phyloP scores from a whole-genome alignment of 1,139 yeast genomes.

The Citeromyces hawaiiensis region DNA sequence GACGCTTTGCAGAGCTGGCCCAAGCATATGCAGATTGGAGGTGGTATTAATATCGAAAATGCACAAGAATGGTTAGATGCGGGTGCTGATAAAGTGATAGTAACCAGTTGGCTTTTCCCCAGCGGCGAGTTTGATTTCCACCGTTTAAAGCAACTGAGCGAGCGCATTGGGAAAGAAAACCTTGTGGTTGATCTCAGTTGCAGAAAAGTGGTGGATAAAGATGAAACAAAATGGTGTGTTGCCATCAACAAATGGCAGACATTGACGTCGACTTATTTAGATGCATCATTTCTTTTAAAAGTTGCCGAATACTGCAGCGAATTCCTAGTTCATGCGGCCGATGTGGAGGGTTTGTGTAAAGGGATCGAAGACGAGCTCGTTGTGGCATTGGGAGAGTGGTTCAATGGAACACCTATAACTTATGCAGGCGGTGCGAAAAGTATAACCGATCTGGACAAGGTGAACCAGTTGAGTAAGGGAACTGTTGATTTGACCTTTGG shows the following conservation, averaged over 20 bases:
- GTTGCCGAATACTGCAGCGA: conserved; percentile 66
- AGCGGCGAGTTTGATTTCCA: conserved; percentile 41
- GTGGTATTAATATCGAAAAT: conserved; percentile 70
- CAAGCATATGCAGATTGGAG: conserved; percentile 68
- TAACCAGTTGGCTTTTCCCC: conserved; percentile 87
- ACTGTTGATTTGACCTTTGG: conserved; percentile 88
- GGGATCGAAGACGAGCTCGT: conserved; percentile 85
- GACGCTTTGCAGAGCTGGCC: conserved; percentile 75
- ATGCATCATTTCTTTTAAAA: conserved; percentile 32
- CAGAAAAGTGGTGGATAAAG: conserved; percentile 24
- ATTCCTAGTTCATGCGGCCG: conserved; percentile 92
- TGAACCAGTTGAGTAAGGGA: conserved; percentile 55
- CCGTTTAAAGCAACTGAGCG: conserved; percentile 33
- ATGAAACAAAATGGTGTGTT: conserved; percentile 57
- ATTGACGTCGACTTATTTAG: conserved; percentile 50
- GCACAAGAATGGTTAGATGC: conserved; percentile 61
- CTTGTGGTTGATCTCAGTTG: conserved; percentile 92
- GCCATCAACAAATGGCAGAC: conserved; percentile 98
- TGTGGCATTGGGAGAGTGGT: conserved; percentile 60
- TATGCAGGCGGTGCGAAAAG: conserved; percentile 96
- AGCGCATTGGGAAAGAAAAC: conserved; percentile 44
- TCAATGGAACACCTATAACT: conserved; percentile 54
- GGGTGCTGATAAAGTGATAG: conserved; percentile 73
- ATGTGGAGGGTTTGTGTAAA: conserved; percentile 88
- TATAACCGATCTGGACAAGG: conserved; percentile 52